These are phyloP conservation scores for Acephala macrosclerotiorum DNA, from an alignment of 2,329 filamentous ascomycete genomes.

Conservation along the genomic window DNA sequence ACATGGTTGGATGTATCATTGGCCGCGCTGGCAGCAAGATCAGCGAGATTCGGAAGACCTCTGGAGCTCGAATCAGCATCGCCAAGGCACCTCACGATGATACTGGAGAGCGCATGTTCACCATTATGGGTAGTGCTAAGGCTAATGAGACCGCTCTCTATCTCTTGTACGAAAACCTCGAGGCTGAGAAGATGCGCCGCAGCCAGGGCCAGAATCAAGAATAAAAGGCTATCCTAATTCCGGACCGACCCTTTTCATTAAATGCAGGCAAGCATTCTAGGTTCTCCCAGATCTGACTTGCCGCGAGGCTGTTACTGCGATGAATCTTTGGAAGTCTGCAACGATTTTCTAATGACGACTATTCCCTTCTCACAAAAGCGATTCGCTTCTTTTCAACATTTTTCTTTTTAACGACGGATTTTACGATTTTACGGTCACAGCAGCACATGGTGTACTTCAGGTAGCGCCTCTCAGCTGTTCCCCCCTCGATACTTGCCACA, in stretches of 20 bases:
- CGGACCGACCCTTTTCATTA: slow-evolving; percentile 51
- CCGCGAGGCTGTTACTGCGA: slow-evolving; percentile 65
- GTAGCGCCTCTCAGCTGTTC: slow-evolving; percentile 40
- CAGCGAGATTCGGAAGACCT: slow-evolving; percentile 97
- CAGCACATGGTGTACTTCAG: slow-evolving; percentile 36
- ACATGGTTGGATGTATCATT: slow-evolving; percentile 99
- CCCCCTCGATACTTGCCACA: slow-evolving; percentile 42
- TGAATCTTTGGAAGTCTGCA: slow-evolving; percentile 49
- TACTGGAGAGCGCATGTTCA: slow-evolving; percentile 99
- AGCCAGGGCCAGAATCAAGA: slow-evolving; percentile 69
- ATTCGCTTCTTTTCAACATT: slow-evolving; percentile 41
- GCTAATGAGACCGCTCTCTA: slow-evolving; percentile 97
- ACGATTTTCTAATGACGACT: slow-evolving; percentile 42
- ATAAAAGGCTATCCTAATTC: slow-evolving; percentile 32
- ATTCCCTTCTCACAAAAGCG: slow-evolving; percentile 46
- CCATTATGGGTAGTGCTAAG: slow-evolving; percentile 93
- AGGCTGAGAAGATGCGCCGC: slow-evolving; percentile 98
- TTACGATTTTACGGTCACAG: slow-evolving; percentile 48
- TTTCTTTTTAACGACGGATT: slow-evolving; percentile 45
- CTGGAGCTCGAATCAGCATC: slow-evolving; percentile 95
- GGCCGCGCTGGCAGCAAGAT: slow-evolving; percentile 96
- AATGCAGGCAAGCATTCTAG: slow-evolving; percentile 57
- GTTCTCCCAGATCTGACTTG: slow-evolving; percentile 66
- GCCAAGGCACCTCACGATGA: slow-evolving; percentile 96
- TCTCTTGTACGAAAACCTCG: slow-evolving; percentile 96